Conservation (phyloP, 108 stramenopile species). For the Fragilariopsis cylindrus region DNA sequence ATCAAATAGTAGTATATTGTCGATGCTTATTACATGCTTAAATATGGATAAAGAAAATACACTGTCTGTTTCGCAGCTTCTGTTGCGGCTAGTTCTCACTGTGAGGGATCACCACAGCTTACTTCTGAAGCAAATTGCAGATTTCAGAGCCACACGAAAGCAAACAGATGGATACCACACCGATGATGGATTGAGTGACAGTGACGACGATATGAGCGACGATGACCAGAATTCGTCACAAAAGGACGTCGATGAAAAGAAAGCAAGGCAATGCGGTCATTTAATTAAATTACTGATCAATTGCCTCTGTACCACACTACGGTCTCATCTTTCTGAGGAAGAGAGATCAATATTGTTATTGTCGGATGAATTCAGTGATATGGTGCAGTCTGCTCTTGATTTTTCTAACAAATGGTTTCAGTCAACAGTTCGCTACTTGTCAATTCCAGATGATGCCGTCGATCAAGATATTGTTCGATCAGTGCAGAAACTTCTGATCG, state of each 20-base stretch:
- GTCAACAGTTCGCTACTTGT: constrained; percentile 4
- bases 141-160: constrained; percentile 12
- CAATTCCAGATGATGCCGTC: constrained; percentile 13
- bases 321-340: constrained; percentile 10
- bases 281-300: constrained; percentile 20
- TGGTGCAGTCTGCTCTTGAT: constrained; percentile 15
- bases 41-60: constrained; percentile 10
- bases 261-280: constrained; percentile 28
- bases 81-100: constrained; percentile 17
- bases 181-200: constrained; percentile 32
- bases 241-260: constrained; percentile 24
- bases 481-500: constrained; percentile 5
- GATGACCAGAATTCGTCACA: constrained; percentile 3
- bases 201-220: constrained; percentile 31
- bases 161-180: constrained; percentile 10
- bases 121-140: constrained; percentile 12
- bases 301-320: background rate
- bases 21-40: constrained; percentile 43
- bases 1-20: constrained; percentile 41
- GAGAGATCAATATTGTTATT: constrained; percentile 10
- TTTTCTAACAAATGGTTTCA: constrained; percentile 27
- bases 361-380: constrained; percentile 7
- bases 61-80: constrained; percentile 10
- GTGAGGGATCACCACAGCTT: constrained; percentile 15
- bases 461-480: constrained; percentile 22